These are phyloP conservation scores for Ballota nigra DNA, from an alignment of 257 asterid species.

Conservation along the genomic window DNA sequence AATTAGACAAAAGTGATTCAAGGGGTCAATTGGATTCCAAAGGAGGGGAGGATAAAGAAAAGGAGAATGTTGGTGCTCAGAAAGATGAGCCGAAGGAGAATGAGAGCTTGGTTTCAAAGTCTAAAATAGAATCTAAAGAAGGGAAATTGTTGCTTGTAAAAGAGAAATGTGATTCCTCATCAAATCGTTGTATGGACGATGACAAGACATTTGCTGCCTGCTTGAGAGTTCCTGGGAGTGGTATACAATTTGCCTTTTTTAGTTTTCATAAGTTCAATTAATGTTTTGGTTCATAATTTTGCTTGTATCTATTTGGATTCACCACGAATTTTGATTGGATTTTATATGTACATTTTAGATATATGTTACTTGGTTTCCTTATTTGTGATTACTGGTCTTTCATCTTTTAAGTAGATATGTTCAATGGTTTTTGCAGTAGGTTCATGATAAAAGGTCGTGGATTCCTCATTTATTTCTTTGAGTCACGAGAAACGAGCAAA, in stretches of 20 bases:
- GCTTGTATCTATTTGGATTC: not conserved
- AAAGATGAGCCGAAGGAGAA: constrained; percentile 37
- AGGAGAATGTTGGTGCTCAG: constrained; percentile 18
- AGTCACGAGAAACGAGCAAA: not conserved
- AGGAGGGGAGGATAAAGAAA: constrained; percentile 26
- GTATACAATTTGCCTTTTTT: constrained; percentile 38
- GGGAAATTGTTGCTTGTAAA: constrained; percentile 31
- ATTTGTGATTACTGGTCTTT: not conserved
- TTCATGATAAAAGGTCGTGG: not conserved
- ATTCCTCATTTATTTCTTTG: constrained; percentile 4
- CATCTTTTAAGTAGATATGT: not conserved
- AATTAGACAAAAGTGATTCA: constrained; percentile 21
- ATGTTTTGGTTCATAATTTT: constrained; percentile 5
- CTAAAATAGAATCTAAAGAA: constrained; percentile 24
- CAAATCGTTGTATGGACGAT: constrained; percentile 66
- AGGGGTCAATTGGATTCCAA: constrained; percentile 21
- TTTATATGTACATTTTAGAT: not conserved
- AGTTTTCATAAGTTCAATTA: not conserved
- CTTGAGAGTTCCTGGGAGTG: constrained; percentile 85
- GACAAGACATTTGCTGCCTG: constrained; percentile 75
- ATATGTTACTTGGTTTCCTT: not conserved
- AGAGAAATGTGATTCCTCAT: constrained; percentile 73
- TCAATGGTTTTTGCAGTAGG: not conserved
- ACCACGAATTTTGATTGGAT: constrained; percentile 3
- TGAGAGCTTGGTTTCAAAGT: constrained; percentile 24